Evolutionary conservation across 1,284 basidiomycete species (phyloP), one percentile per base, ranked within the genome.

Genomic region (Fistulinella staudtii): DNA sequence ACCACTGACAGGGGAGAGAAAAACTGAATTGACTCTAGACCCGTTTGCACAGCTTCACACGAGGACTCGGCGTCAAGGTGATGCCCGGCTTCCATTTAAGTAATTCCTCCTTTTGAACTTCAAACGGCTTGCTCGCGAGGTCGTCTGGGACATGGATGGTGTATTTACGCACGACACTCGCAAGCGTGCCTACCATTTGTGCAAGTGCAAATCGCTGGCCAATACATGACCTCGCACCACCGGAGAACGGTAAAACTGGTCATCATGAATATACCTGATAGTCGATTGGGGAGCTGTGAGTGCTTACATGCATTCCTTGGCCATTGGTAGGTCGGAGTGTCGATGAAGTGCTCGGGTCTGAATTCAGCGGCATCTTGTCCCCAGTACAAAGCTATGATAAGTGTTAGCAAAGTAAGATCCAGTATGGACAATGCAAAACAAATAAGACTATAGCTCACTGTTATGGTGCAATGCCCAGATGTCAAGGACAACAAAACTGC

Each of bases 291-390:
- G 31, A 21, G 27, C 8, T 10, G 22, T 31, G 8, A 1, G 15
- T 11, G 8, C 60, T 47, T 36, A 61, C 57, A 63, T 25, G 61
- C 65, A 28, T 63, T 43, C 39, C 64, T 61, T 14, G 67, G 69
- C 69, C 69, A 72, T 17, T 59, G 55, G 33, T n/a, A n/a, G n/a
- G n/a, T n/a, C n/a, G n/a, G 55, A 34, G 58, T 66, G 36, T 74
- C 72, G 24, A 78, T 60, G 64, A 76, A 78, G 0, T 73, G 67
- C 43, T 77, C 73, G 1, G 71, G 73, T 27, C 57, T 67, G 58
- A 71, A 75, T 20, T 64, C 59, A 20, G 62, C 56, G 0, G 61
- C 63, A 38, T 79, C 76, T 4, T 47, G 38, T 13, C 76, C 74
- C 69, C 72, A 79, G 23, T 63, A 54, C 21, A 70, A 31, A 11